phyloP scores from a whole-genome alignment of 305 asterid species.

The Nicotiana rustica region DNA sequence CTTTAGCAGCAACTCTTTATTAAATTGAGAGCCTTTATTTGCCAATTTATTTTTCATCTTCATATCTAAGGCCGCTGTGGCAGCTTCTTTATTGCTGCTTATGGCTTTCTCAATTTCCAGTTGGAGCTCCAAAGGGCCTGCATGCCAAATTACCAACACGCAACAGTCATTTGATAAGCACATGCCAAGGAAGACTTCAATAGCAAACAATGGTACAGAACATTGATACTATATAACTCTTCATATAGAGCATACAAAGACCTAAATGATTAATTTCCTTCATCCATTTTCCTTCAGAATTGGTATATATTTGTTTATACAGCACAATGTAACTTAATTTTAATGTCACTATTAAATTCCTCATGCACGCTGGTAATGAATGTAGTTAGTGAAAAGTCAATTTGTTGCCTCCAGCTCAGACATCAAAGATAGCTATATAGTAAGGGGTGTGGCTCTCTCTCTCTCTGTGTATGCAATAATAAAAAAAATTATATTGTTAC shows the following conservation, averaged over 20 bases:
- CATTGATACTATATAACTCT: not conserved
- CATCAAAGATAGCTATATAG: not conserved
- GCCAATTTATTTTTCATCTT: conserved; percentile 92
- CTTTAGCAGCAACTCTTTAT: conserved; percentile 73
- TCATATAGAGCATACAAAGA: conserved; percentile 7
- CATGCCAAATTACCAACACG: conserved; percentile 39
- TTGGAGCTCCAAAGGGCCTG: conserved; percentile 93
- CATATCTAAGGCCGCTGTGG: conserved; percentile 87
- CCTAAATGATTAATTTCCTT: conserved; percentile 29
- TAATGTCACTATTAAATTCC: conserved; percentile 4
- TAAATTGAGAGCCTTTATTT: conserved; percentile 79
- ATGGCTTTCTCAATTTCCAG: conserved; percentile 86
- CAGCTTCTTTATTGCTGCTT: conserved; percentile 73
- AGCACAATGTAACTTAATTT: conserved; percentile 8
- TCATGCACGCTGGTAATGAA: not conserved
- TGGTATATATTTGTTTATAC: conserved; percentile 7
- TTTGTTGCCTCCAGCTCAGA: conserved; percentile 2
- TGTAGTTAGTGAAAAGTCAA: conserved; percentile 22
- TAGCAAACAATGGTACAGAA: not conserved
- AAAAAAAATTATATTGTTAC: not conserved
- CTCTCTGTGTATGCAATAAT: not conserved
- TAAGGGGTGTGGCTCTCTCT: not conserved
- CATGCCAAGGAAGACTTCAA: not conserved
- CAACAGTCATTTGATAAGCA: not conserved
- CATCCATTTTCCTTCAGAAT: not conserved